These are phyloP conservation scores for Polygonum maritimum DNA, from an alignment of 148 eudicot species.

Conservation along the genomic window DNA sequence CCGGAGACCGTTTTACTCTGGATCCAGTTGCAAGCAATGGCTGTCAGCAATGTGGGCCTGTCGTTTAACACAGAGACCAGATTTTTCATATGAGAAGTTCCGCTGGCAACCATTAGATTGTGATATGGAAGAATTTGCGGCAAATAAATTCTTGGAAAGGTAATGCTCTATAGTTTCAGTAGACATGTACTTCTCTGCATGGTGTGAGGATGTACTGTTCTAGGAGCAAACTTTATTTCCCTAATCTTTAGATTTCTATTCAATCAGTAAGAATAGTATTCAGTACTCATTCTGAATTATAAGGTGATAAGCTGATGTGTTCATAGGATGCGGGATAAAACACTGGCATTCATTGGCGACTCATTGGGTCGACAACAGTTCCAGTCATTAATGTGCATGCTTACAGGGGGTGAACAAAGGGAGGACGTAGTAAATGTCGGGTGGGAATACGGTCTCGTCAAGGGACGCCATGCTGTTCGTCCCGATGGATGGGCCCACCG, in stretches of 20 bases:
- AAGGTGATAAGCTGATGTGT: conserved; percentile 1
- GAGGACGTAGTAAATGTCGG: conserved; percentile 65
- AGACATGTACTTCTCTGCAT: background rate
- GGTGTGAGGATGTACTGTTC: background rate
- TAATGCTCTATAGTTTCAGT: conserved; percentile 12
- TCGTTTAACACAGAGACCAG: conserved; percentile 64
- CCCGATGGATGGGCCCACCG: conserved; percentile 99
- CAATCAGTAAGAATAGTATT: background rate
- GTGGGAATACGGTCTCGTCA: conserved; percentile 71
- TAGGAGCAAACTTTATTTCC: background rate
- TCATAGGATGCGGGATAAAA: conserved; percentile 81
- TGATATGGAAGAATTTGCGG: conserved; percentile 63
- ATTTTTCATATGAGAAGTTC: conserved; percentile 75
- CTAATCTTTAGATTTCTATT: background rate
- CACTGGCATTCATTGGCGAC: conserved; percentile 89
- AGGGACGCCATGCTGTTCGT: conserved; percentile 48
- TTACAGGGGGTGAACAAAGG: conserved; percentile 61
- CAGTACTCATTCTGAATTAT: background rate
- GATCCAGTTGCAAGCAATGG: conserved; percentile 86
- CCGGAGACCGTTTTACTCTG: conserved; percentile 74
- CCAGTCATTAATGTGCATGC: conserved; percentile 93
- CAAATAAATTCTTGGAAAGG: conserved; percentile 57
- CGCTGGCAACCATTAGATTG: conserved; percentile 88
- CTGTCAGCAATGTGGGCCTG: conserved; percentile 97
- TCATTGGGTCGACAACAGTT: conserved; percentile 88